phyloP scores from a whole-genome alignment of 352 stramenopile genomes.

The Globisporangium cystogenes region DNA sequence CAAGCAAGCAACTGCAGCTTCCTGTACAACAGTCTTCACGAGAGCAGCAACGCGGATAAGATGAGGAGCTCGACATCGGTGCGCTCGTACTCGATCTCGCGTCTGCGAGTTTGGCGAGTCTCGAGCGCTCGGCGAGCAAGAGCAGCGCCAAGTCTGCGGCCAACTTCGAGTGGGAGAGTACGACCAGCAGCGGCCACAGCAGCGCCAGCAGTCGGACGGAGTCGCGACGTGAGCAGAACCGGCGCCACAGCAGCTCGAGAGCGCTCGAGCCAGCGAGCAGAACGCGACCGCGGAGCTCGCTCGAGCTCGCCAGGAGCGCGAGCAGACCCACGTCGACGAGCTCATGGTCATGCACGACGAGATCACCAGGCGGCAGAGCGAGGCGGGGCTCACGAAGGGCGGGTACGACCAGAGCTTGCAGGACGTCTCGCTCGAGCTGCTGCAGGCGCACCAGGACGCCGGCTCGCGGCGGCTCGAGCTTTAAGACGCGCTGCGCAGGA shows the following conservation, averaged over 20 bases:
- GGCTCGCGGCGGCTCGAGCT: slow-evolving; percentile 5
- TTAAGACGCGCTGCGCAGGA: slow-evolving; percentile 18
- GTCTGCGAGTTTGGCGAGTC: slow-evolving; percentile 4
- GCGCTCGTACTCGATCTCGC: neutral
- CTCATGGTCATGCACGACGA: slow-evolving; percentile 59
- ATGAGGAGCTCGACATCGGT: slow-evolving; percentile 24
- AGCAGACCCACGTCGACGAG: slow-evolving; percentile 39
- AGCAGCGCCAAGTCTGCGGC: slow-evolving; percentile 6
- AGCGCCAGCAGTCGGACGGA: neutral
- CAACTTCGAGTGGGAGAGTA: neutral
- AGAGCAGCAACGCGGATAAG: slow-evolving; percentile 26
- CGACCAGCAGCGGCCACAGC: slow-evolving; percentile 10
- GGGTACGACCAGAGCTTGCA: slow-evolving; percentile 31
- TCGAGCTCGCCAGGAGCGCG: slow-evolving; percentile 25
- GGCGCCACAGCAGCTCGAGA: slow-evolving; percentile 40
- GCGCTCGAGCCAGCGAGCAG: slow-evolving; percentile 27
- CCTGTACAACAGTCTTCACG: slow-evolving; percentile 17
- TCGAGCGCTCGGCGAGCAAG: slow-evolving; percentile 30
- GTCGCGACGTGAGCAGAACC: too few relatives aligned
- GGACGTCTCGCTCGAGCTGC: slow-evolving; percentile 23
- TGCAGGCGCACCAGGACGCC: slow-evolving; percentile 19
- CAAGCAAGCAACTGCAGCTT: slow-evolving; percentile 11
- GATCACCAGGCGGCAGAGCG: slow-evolving; percentile 33
- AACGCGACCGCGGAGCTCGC: slow-evolving; percentile 25
- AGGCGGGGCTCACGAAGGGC: slow-evolving; percentile 22